These are phyloP conservation scores for Aureobasidium pullulans DNA, from an alignment of 2,329 filamentous ascomycete genomes.

Conservation along the genomic window DNA sequence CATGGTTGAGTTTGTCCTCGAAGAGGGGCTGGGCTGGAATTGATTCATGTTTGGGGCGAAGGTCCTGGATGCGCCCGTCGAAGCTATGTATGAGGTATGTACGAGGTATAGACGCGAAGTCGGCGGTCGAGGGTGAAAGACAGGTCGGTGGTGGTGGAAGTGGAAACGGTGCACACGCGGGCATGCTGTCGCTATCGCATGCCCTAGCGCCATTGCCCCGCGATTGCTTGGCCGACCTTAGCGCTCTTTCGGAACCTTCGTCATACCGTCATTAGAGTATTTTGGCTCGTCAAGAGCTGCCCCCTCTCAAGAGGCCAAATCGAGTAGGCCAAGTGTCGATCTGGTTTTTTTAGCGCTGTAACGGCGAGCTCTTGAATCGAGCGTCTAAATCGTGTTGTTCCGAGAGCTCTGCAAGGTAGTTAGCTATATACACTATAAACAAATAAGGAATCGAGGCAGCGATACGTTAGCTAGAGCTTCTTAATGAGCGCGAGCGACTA, in stretches of 20 bases:
- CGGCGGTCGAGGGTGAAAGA: neutral
- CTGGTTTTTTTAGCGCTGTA: no score
- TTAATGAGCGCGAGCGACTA: no score
- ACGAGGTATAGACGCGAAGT: neutral
- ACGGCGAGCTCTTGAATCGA: no score
- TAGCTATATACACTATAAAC: no score
- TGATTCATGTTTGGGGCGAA: neutral
- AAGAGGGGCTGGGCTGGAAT: conserved; percentile 3
- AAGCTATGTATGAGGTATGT: neutral
- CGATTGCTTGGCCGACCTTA: conserved; percentile 2
- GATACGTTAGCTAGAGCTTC: no score
- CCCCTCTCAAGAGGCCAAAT: no score
- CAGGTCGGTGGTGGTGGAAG: neutral
- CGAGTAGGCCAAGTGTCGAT: no score
- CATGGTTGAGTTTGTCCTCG: conserved; percentile 36
- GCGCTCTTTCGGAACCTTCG: neutral
- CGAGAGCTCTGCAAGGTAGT: no score
- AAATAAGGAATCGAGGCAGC: no score
- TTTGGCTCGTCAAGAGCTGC: no score
- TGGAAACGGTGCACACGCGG: neutral
- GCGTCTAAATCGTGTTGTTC: no score
- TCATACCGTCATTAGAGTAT: no score
- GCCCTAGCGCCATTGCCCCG: conserved; percentile 4
- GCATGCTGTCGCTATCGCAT: neutral
- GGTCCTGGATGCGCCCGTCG: neutral